Conservation (phyloP, 176 grass and related monocot genomes). For the Saccharum officinarum region DNA sequence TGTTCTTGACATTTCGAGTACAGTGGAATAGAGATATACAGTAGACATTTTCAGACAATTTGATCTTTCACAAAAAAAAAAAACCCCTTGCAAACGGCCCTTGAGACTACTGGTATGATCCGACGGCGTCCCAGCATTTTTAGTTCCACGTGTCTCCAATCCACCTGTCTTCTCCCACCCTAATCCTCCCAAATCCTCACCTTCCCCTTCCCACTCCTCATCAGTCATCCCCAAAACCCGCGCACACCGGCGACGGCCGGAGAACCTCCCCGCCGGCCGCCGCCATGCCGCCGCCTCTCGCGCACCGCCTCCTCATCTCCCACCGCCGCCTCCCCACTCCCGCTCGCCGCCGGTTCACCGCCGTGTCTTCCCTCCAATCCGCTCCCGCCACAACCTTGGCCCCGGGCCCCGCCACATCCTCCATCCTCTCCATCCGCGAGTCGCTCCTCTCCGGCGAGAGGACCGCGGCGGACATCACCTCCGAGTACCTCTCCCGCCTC, state of each 20-base stretch:
- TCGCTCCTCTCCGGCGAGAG: constrained; percentile 67
- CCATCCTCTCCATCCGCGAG: constrained; percentile 71
- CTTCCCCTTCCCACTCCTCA: neutral
- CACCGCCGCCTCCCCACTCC: constrained; percentile 35
- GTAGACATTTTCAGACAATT: too few species aligned
- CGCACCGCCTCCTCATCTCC: constrained; percentile 60
- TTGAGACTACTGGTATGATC: neutral
- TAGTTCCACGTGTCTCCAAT: neutral
- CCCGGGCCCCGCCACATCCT: constrained; percentile 24
- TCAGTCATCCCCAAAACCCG: constrained; percentile 29
- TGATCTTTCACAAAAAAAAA: too few species aligned
- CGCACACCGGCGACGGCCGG: constrained; percentile 25
- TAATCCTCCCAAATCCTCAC: constrained; percentile 43
- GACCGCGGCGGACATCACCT: constrained; percentile 66
- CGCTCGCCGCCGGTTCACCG: constrained; percentile 39
- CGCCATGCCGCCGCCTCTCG: constrained; percentile 62
- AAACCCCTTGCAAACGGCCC: fast-evolving
- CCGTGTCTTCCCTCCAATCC: constrained; percentile 50
- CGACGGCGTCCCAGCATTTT: neutral
- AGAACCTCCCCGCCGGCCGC: constrained; percentile 31
- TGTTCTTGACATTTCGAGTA: too few species aligned
- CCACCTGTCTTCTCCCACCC: neutral
- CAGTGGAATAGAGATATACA: too few species aligned
- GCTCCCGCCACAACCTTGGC: constrained; percentile 40
- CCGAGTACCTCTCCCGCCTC: constrained; percentile 77